phyloP scores from a whole-genome alignment of 306 rosid species.

The Acacia confusa region DNA sequence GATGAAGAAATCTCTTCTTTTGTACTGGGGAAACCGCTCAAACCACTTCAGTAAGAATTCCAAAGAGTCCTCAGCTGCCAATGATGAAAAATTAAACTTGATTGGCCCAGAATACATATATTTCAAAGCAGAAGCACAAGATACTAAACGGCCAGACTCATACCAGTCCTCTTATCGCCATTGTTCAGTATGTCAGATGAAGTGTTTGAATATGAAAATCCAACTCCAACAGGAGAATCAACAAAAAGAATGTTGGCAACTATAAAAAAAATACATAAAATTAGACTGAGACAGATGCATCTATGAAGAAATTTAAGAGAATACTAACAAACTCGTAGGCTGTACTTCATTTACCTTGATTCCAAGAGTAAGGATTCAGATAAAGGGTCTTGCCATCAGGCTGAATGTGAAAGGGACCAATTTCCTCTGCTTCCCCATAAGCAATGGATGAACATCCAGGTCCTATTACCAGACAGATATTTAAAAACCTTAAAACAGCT shows the following conservation, averaged over 20 bases:
- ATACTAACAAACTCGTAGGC: background rate
- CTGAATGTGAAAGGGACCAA: constrained; percentile 81
- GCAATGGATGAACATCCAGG: constrained; percentile 98
- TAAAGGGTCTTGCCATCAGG: constrained; percentile 66
- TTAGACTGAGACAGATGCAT: constrained; percentile 11
- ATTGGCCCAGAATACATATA: constrained; percentile 16
- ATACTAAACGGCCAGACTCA: background rate
- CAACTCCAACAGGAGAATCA: constrained; percentile 94
- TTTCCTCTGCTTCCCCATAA: constrained; percentile 82
- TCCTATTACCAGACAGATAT: constrained; percentile 39
- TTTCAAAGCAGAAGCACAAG: constrained; percentile 16
- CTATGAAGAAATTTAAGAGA: background rate
- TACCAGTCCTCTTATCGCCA: constrained; percentile 86
- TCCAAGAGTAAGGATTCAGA: constrained; percentile 86
- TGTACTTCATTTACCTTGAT: constrained; percentile 49
- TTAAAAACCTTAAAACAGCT: background rate
- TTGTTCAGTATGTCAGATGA: constrained; percentile 59
- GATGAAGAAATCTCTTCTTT: constrained; percentile 63
- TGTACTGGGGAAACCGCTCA: constrained; percentile 79
- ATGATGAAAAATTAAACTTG: constrained; percentile 12
- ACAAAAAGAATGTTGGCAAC: constrained; percentile 85
- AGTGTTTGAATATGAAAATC: constrained; percentile 87
- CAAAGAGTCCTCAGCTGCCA: constrained; percentile 72
- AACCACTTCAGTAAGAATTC: constrained; percentile 73
- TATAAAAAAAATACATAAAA: constrained; percentile 38